Base-by-base conservation (phyloP, 2,329 filamentous ascomycete genomes). In the Hypoxylon sp. region DNA sequence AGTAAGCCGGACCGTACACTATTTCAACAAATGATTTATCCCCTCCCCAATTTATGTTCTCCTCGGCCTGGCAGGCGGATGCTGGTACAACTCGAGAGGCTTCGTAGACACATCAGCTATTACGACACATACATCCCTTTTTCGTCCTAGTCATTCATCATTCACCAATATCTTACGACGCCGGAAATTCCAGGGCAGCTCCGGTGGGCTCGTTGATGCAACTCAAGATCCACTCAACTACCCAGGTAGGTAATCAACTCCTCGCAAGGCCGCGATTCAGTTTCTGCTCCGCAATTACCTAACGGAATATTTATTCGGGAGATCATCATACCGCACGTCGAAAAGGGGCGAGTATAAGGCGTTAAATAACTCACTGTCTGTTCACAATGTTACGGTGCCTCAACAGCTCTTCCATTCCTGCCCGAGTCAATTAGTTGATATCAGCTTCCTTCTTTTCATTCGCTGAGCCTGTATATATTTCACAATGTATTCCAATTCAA, bases 341-440 rank as follows among this genome's bases (percentile, higher is more conserved):
- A 56, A 67, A 67, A 43, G 46, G 55, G 34, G 21, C 10, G 53
- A 49, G 41, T 66, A 66, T 63, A 63, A 59, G 61, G 34, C 19
- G 17, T 55, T 23, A n/a, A 3, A 58, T 14, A 38, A 10, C 25
- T 50, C 36, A 19, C 19, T 25, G 14, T 49, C 28, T 34, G 17
- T 23, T 28, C 19, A 41, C 19, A n/a, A 46, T 59, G 25, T 2
- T 23, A n/a, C 21, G 5, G 5, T 50, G 41, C 25, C 60, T 43
- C 43, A 55, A n/a, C 53, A 48, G 32, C 48, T 46, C 17, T 34
- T 53, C 5, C 38, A 11, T 49, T 21, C 50, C 59, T 11, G 13
- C 2, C 48, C 28, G 23, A 46, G 36, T 45, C 23, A 58, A 13
- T 13, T 34, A 38, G 30, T 23, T 21, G 14, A 10, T 3, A 9